phyloP scores from a whole-genome alignment of 129 eudicot genomes.

The Flaveria brownii region DNA sequence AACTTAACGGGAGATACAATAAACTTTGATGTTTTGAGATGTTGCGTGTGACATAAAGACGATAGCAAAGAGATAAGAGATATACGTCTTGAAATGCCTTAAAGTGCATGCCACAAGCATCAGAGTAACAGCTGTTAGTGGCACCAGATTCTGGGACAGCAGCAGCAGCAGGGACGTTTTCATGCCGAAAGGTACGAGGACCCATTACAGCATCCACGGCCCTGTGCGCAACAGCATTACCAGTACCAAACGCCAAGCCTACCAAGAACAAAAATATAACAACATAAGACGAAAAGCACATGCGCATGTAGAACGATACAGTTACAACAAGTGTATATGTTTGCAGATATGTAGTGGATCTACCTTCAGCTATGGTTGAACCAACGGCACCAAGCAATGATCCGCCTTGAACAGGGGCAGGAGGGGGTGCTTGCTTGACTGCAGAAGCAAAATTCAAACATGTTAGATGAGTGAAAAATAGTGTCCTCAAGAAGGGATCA shows the following conservation, averaged over 20 bases:
- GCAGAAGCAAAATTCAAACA: conserved; percentile 17
- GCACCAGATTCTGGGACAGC: conserved; percentile 45
- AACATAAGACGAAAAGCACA: too few species aligned
- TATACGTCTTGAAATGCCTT: conserved; percentile 92
- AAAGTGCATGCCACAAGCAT: conserved; percentile 69
- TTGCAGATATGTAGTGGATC: neutral
- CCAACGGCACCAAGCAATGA: conserved; percentile 77
- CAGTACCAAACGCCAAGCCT: conserved; percentile 95
- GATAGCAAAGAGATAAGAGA: conserved; percentile 2
- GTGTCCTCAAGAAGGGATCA: neutral
- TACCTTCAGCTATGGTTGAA: conserved; percentile 89
- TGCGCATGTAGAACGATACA: neutral
- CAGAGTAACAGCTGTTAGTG: conserved; percentile 42
- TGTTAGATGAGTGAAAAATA: neutral
- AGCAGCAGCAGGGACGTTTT: conserved; percentile 37
- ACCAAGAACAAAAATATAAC: neutral
- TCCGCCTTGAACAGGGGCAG: conserved; percentile 88
- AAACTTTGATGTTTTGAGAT: neutral
- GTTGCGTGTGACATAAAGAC: neutral
- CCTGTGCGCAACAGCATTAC: conserved; percentile 92
- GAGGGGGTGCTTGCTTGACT: conserved; percentile 84
- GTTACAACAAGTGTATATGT: neutral
- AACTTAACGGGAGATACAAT: neutral
- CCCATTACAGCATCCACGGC: conserved; percentile 91
- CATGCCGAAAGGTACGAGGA: conserved; percentile 90